phyloP scores from a whole-genome alignment of 257 asterid genomes.

The Mitragyna speciosa region DNA sequence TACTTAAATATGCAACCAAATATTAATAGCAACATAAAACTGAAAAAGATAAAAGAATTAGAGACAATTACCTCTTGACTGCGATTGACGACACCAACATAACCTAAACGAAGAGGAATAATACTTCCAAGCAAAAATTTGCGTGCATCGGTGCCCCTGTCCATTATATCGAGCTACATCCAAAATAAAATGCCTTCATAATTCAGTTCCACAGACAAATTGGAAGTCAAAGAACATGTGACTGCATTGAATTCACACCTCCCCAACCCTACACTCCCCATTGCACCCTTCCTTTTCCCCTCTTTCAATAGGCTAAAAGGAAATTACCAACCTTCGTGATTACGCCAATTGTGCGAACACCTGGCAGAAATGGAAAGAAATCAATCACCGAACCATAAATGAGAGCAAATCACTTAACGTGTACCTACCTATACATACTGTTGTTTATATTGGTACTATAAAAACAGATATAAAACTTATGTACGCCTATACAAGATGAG shows the following conservation, averaged over 20 bases:
- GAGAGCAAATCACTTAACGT: not conserved
- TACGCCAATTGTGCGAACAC: constrained; percentile 76
- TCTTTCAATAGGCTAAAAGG: not conserved
- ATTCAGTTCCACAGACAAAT: not conserved
- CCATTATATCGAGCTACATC: constrained; percentile 81
- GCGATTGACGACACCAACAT: constrained; percentile 78
- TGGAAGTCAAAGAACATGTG: not conserved
- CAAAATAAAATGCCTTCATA: constrained; percentile 20
- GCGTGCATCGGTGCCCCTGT: constrained; percentile 79
- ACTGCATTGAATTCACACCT: not conserved
- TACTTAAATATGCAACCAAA: not conserved
- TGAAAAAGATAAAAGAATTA: not conserved
- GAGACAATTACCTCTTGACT: constrained; percentile 63
- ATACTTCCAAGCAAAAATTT: constrained; percentile 80
- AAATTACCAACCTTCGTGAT: constrained; percentile 56
- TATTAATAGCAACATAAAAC: not conserved
- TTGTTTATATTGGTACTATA: not conserved
- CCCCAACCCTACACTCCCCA: not conserved
- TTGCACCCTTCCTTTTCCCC: not conserved
- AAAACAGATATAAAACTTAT: not conserved
- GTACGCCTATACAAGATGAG: not conserved
- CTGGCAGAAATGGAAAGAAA: constrained; percentile 36
- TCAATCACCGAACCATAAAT: not conserved
- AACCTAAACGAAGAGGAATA: constrained; percentile 81
- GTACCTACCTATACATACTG: not conserved